phyloP scores from a whole-genome alignment of 257 asterid genomes.

The Nyctanthes arbortristis region DNA sequence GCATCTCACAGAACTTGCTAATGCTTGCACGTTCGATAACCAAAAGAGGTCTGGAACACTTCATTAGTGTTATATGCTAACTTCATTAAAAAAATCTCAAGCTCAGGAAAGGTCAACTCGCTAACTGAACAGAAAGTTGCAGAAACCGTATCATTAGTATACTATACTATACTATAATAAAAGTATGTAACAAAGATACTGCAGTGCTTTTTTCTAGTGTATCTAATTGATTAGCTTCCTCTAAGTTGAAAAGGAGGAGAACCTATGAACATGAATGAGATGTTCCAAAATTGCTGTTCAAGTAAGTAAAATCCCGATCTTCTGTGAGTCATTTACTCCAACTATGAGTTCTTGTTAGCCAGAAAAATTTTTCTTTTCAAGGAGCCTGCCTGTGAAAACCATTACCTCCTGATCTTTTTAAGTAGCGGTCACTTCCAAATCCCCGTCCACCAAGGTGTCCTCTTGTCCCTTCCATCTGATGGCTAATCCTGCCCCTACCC shows the following conservation, averaged over 20 bases:
- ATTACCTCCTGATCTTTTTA: conserved; percentile 65
- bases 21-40: no score
- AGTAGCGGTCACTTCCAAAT: conserved; percentile 51
- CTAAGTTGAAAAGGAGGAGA: conserved; percentile 19
- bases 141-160: conserved; percentile 25
- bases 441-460: conserved; percentile 78
- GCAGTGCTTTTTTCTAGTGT: conserved; percentile 25
- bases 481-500: conserved; percentile 79
- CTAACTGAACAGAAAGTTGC: neutral
- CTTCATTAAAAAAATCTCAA: no score
- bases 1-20: no score
- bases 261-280: conserved; percentile 33
- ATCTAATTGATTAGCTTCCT: conserved; percentile 35
- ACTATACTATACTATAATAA: conserved; percentile 14
- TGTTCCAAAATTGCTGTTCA: conserved; percentile 45
- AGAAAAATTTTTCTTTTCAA: conserved; percentile 62
- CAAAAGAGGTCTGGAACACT: no score
- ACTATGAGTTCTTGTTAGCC: conserved; percentile 28
- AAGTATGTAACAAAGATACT: conserved; percentile 23
- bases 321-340: conserved; percentile 38
- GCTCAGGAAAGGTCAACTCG: no score
- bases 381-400: conserved; percentile 66
- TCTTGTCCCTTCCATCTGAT: conserved; percentile 62
- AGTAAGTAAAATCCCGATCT: conserved; percentile 25
- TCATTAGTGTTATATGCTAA: no score